A percentile compares a stretch with the other conserved stretches of the same genome.
Conservation (phyloP, 305 asterid species). For the Withania somnifera region DNA sequence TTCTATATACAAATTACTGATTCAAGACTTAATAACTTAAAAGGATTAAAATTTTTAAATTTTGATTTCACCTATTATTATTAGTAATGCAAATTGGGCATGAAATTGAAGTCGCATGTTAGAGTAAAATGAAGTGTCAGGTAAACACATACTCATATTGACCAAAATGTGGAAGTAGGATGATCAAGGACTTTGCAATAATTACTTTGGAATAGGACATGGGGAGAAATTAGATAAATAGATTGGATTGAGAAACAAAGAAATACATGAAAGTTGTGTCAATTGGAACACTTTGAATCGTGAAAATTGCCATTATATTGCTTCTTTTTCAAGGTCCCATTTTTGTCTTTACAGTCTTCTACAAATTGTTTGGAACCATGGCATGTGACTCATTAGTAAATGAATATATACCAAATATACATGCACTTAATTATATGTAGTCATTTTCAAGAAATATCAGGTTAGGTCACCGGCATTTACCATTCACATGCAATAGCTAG, state of each 20-base stretch:
- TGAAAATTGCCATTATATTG: neutral
- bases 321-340: neutral
- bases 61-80: neutral
- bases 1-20: neutral
- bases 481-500: neutral
- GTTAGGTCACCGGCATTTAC: neutral
- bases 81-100: neutral
- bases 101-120: too few relatives aligned
- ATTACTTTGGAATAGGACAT: neutral
- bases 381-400: neutral
- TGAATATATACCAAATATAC: neutral
- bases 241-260: neutral
- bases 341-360: neutral
- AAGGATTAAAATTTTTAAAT: neutral
- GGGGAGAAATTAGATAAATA: neutral
- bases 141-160: neutral
- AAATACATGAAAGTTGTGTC: neutral
- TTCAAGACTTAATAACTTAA: neutral
- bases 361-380: neutral
- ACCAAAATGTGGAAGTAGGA: neutral
- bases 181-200: neutral
- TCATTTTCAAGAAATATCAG: neutral
- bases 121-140: neutral
- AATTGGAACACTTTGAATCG: neutral
- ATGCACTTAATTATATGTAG: neutral